Percentiles rank a stretch among this genome's conserved stretches.
Evolutionary conservation across 305 asterid genomes (phyloP).

Genomic region (Solanum aculeatissimum): DNA sequence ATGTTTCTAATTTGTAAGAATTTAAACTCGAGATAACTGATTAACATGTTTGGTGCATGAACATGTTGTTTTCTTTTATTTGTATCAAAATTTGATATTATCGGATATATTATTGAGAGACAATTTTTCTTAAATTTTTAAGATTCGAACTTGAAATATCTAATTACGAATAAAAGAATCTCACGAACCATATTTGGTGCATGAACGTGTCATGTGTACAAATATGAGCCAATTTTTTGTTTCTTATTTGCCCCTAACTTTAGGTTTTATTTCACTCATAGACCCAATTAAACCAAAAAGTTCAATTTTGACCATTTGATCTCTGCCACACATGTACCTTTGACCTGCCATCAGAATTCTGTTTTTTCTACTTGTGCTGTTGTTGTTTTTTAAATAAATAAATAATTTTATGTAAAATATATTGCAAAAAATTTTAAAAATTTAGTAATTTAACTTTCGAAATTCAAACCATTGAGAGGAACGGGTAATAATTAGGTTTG

Average conservation of each 20-base stretch:
- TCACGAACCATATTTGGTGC: not conserved
- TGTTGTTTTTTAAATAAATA: too few species aligned
- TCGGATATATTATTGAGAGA: not conserved
- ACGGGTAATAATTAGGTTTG: not conserved
- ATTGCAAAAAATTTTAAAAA: too few species aligned
- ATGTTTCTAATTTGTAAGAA: not conserved
- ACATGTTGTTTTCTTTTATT: not conserved
- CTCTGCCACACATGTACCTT: not conserved
- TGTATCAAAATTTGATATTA: not conserved
- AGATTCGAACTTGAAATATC: rapidly evolving
- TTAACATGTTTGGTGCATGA: not conserved
- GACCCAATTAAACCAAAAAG: slow-evolving; percentile 43
- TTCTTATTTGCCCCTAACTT: slow-evolving; percentile 14
- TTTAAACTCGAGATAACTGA: not conserved
- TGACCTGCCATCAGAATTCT: not conserved
- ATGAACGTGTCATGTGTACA: not conserved
- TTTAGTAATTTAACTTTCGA: too few species aligned
- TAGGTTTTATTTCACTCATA: not conserved
- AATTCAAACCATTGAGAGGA: too few species aligned
- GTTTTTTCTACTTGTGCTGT: not conserved
- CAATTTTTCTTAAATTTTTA: not conserved
- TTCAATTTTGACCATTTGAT: slow-evolving; percentile 45
- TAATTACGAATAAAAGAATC: not conserved
- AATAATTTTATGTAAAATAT: too few species aligned
- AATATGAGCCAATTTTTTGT: not conserved